phyloP scores from a whole-genome alignment of 495 filamentous ascomycete species.

The Umbilicaria muhlenbergii region DNA sequence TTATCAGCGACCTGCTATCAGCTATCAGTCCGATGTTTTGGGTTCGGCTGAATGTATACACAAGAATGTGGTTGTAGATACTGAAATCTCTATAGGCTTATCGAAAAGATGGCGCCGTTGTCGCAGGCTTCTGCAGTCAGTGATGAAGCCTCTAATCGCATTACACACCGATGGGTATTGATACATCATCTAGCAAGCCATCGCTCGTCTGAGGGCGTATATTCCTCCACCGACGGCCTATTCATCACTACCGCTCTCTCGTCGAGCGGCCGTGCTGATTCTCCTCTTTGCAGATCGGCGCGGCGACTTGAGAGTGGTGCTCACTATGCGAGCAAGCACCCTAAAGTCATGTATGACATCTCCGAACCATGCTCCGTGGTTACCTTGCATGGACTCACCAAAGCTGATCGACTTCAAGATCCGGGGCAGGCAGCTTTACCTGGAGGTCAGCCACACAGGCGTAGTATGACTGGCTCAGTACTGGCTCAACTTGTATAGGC shows the following conservation, averaged over 20 bases:
- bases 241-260: conserved; percentile 47
- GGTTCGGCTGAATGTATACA: too few relatives aligned
- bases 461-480: not conserved
- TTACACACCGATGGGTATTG: too few relatives aligned
- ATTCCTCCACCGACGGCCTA: conserved; percentile 42
- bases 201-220: conserved; percentile 61
- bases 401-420: conserved; percentile 14
- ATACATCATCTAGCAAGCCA: conserved; percentile 40
- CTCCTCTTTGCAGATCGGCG: conserved; percentile 67
- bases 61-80: too few relatives aligned
- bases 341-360: conserved; percentile 40
- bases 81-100: too few relatives aligned
- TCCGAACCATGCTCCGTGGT: not conserved
- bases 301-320: conserved; percentile 65
- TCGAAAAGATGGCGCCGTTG: too few relatives aligned
- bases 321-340: conserved; percentile 70
- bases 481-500: conserved; percentile 15
- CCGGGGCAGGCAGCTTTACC: conserved; percentile 78
- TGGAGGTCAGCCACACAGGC: conserved; percentile 47
- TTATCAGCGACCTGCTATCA: too few relatives aligned
- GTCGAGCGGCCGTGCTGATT: conserved; percentile 70
- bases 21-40: too few relatives aligned
- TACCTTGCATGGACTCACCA: not conserved
- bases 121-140: too few relatives aligned
- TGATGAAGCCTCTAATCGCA: too few relatives aligned